Evolutionary conservation across 108 stramenopile genomes (phyloP).

Genomic region (Tribonema minus): DNA sequence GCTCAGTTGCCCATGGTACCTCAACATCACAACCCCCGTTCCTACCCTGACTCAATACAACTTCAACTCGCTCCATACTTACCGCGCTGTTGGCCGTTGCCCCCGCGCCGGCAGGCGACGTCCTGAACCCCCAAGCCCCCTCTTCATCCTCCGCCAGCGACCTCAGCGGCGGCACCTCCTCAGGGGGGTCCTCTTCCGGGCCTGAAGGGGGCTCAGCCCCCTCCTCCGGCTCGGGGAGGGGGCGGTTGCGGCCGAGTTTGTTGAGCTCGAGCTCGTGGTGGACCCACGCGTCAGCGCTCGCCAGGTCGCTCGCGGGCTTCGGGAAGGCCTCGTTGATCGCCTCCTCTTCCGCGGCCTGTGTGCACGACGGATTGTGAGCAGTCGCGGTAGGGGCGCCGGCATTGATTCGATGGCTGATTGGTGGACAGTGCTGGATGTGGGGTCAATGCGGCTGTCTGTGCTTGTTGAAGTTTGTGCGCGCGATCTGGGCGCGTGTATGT

Average conservation of each 20-base stretch:
- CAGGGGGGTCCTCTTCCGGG: slow-evolving; percentile 55
- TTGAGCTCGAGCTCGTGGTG: slow-evolving; percentile 58
- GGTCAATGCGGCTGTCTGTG: no score
- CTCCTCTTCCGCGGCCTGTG: slow-evolving; percentile 52
- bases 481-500: no score
- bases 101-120: slow-evolving; percentile 47
- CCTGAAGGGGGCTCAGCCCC: slow-evolving; percentile 52
- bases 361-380: no score
- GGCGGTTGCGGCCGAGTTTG: slow-evolving; percentile 44
- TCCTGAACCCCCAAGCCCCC: slow-evolving; percentile 49
- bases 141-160: slow-evolving; percentile 52
- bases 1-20: no score
- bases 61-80: no score
- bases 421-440: no score
- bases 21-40: no score
- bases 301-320: slow-evolving; percentile 47
- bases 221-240: slow-evolving; percentile 55
- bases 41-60: no score
- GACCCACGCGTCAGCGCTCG: slow-evolving; percentile 49
- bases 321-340: slow-evolving; percentile 52
- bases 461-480: no score
- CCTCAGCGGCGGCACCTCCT: slow-evolving; percentile 45
- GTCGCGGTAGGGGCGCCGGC: no score
- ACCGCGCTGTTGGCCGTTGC: slow-evolving; percentile 20
- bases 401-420: no score